Evolutionary conservation across 148 eudicot species (phyloP).

Genomic region (Fagopyrum esculentum): DNA sequence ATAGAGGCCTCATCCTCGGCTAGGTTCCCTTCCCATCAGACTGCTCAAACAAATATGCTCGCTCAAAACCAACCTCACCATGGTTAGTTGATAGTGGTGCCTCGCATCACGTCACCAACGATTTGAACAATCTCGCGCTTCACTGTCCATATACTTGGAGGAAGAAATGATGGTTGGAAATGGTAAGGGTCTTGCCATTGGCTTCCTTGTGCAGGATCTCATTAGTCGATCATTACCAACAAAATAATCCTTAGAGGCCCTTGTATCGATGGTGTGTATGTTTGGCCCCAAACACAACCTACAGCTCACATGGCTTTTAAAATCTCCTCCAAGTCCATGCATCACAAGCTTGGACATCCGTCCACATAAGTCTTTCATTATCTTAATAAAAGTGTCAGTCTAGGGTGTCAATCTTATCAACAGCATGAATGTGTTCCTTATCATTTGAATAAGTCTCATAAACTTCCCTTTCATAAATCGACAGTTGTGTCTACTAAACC

Average conservation of each 20-base stretch:
- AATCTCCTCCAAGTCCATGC: neutral
- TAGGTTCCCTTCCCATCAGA: too few relatives aligned
- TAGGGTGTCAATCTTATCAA: neutral
- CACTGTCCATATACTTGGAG: neutral
- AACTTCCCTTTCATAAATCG: neutral
- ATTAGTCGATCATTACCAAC: neutral
- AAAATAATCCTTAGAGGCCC: neutral
- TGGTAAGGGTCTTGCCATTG: neutral
- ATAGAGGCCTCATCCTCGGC: too few relatives aligned
- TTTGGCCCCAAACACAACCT: neutral
- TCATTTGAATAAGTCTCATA: neutral
- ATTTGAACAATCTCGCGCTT: neutral
- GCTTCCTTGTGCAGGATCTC: neutral
- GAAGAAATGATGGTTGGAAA: neutral
- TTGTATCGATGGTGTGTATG: neutral
- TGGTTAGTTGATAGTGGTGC: too few relatives aligned
- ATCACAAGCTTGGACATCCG: neutral
- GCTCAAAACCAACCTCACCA: too few relatives aligned
- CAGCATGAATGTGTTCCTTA: neutral
- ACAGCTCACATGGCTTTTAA: too few relatives aligned
- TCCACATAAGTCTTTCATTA: neutral
- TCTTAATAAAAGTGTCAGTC: neutral
- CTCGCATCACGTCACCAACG: neutral
- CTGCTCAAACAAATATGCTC: too few relatives aligned
- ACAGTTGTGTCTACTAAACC: neutral